Evolutionary conservation across 768 basidiomycete species (phyloP), one percentile per base, ranked within the genome.

Genomic region (Russula abietina): DNA sequence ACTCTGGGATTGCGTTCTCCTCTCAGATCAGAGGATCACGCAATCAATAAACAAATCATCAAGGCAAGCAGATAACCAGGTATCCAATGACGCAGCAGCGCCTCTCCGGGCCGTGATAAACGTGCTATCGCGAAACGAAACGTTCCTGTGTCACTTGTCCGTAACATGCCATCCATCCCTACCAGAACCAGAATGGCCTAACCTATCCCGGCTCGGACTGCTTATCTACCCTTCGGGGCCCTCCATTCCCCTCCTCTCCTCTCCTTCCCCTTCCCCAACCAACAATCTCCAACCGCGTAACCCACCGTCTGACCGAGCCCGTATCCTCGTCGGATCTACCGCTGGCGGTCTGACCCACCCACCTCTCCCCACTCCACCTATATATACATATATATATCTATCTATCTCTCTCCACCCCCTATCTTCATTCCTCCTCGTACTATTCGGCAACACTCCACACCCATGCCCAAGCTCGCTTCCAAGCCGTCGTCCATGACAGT

Each of bases 281-380:
- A 2, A 45, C 33, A n/a, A 11, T 16, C 32, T 4, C 49, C 61
- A 22, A 9, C 54, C 8, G 38, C 16, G 38, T 17, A 39, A 32
- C 16, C 26, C 22, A 53, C 45, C 5, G n/a, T 59, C 33, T 26
- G 43, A 36, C 24, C 10, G 17, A 55, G 10, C 48, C 24, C 62
- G 57, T 57, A 55, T 59, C 50, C 58, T 60, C 33, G 48, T 64
- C 58, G 62, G 62, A 64, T 64, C 62, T 64, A 64, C 62, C 62
- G 62, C 62, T 64, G 62, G 62, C 58, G 58, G 62, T 55, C n/a
- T 32, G 24, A 36, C 32, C 33, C 33, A 45, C 43, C n/a, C n/a
- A n/a, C n/a, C n/a, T n/a, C n/a, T n/a, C n/a, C n/a, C n/a, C n/a
- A n/a, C n/a, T n/a, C 12, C 12, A 49, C 4, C 36, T 43, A 26